phyloP scores from a whole-genome alignment of 1,284 basidiomycete species.

The Puccinia coronata region DNA sequence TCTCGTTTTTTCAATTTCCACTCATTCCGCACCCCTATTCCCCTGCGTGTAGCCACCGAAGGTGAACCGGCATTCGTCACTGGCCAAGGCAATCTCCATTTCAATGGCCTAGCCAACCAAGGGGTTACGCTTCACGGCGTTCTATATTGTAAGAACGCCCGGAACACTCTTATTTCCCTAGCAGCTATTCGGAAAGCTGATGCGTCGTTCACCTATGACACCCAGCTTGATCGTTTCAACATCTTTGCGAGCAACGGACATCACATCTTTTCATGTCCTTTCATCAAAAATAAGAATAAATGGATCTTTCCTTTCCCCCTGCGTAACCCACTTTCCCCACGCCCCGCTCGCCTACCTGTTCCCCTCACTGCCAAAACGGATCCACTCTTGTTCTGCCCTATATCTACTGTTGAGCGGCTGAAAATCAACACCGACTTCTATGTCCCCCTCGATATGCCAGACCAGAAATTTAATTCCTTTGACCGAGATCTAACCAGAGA shows the following conservation, averaged over 20 bases:
- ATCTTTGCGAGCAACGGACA: neutral
- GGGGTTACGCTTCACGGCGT: neutral
- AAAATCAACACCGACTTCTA: too few relatives aligned
- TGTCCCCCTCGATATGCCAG: too few relatives aligned
- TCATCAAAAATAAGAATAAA: neutral
- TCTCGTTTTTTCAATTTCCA: neutral
- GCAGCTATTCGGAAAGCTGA: neutral
- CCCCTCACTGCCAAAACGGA: too few relatives aligned
- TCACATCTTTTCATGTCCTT: neutral
- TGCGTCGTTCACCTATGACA: neutral
- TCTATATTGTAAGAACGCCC: neutral
- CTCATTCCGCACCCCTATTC: neutral
- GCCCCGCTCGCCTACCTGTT: too few relatives aligned
- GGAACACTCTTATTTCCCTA: neutral
- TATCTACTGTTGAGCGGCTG: too few relatives aligned
- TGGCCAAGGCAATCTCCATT: neutral
- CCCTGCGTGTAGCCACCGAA: constrained; percentile 1
- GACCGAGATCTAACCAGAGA: too few relatives aligned
- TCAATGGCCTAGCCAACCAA: neutral
- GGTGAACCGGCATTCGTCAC: neutral
- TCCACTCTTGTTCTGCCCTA: too few relatives aligned
- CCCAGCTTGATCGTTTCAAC: neutral
- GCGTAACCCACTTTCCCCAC: too few relatives aligned
- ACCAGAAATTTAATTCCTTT: too few relatives aligned
- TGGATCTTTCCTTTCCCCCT: neutral